These are phyloP conservation scores for Iris macrosiphon DNA, from an alignment of 106 monocot species.

Conservation along the genomic window DNA sequence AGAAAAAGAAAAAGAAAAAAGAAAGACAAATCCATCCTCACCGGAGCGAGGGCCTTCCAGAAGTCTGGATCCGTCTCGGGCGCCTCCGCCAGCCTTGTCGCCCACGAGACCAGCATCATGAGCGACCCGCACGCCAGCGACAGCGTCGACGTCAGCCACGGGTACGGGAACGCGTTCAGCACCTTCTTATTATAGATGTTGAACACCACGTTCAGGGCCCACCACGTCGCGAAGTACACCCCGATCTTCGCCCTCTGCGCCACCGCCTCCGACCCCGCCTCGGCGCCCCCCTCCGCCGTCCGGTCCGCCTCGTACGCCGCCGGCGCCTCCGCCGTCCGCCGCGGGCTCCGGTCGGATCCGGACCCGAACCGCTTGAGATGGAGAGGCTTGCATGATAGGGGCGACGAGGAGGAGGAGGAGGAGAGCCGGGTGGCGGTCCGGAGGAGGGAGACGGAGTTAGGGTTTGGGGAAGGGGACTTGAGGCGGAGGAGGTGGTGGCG, in stretches of 20 bases:
- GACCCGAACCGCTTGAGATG: not conserved
- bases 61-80: conserved; percentile 30
- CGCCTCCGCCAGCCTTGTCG: conserved; percentile 16
- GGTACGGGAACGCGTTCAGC: conserved; percentile 85
- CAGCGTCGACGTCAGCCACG: conserved; percentile 47
- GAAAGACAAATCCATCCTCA: conserved; percentile 20
- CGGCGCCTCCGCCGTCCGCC: not conserved
- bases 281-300: conserved; percentile 15
- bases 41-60: conserved; percentile 84
- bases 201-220: conserved; percentile 95
- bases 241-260: conserved; percentile 77
- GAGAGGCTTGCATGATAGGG: not conserved
- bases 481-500: not conserved
- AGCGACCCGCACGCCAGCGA: conserved; percentile 27
- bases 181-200: conserved; percentile 99
- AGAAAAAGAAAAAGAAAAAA: not conserved
- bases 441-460: not conserved
- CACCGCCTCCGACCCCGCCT: conserved; percentile 5
- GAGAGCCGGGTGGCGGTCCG: not conserved
- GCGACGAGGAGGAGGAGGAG: not conserved
- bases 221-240: conserved; percentile 92
- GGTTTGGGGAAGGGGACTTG: too few relatives aligned
- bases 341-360: not conserved
- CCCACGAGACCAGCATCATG: conserved; percentile 29
- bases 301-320: conserved; percentile 36